phyloP scores from a whole-genome alignment of 2,329 filamentous ascomycete genomes.

The Fusarium torulosum region DNA sequence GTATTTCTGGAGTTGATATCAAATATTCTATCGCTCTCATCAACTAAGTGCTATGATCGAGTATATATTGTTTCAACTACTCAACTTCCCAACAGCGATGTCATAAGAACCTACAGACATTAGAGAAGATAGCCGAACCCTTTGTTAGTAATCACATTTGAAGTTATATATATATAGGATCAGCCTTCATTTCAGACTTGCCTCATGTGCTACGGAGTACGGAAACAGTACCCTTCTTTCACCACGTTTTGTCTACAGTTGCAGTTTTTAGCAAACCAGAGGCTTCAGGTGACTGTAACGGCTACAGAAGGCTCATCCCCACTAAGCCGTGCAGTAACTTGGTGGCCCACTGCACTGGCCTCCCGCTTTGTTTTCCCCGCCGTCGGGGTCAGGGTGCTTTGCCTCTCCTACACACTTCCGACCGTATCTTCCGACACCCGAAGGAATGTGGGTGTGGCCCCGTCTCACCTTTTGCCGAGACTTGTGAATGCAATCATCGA shows the following conservation, averaged over 20 bases:
- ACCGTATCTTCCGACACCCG: slow-evolving; percentile 31
- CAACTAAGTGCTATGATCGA: no score
- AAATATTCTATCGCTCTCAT: not conserved
- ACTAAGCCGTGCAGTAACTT: not conserved
- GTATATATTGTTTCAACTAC: no score
- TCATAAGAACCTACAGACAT: no score
- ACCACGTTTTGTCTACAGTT: not conserved
- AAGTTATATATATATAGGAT: not conserved
- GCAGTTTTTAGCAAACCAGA: no score
- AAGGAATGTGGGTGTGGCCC: slow-evolving; percentile 4
- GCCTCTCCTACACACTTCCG: slow-evolving; percentile 19
- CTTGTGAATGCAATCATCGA: slow-evolving; percentile 29
- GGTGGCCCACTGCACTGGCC: no score
- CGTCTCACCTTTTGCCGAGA: slow-evolving; percentile 19
- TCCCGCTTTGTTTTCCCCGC: not conserved
- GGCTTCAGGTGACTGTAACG: not conserved
- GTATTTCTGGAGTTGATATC: not conserved
- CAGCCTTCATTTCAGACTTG: not conserved
- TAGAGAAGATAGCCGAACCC: no score
- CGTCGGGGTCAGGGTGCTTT: slow-evolving; percentile 25
- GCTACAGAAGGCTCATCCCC: not conserved
- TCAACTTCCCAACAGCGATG: no score
- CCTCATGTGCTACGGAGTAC: not conserved
- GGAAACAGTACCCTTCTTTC: not conserved
- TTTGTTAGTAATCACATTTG: no score